Base-by-base conservation (phyloP, 2,329 filamentous ascomycete species). In the Penicillium italicum region DNA sequence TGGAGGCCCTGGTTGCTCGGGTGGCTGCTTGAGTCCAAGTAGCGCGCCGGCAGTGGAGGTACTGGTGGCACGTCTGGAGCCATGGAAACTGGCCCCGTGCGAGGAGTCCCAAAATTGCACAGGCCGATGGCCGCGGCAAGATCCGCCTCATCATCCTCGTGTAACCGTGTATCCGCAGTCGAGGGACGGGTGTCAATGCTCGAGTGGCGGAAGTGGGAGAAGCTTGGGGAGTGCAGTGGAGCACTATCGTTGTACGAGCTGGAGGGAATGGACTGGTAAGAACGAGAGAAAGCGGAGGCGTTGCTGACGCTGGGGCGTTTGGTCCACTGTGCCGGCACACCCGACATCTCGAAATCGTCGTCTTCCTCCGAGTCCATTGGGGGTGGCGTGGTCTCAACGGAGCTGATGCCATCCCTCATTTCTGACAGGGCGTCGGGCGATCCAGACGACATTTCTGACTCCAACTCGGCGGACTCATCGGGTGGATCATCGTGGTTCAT, bases 361-460 rank as follows among this genome's bases (percentile, higher is more conserved):
- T 72, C 68, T 48, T 72, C 69, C 51, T 83, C 81, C 55, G 93
- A 89, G 59, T 81, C 77, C 65, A 87, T 85, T 20, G 93, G 93
- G 50, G 93, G 92, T 43, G 94, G 94, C 16, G 93, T 97, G 45
- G 92, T 97, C 71, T 96, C 91, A 37, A 88, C 86, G 50, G 93
- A 97, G 78, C 91, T 96, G 68, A 86, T 82, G 51, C 85, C 84
- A 65, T 87, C 86, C 50, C 83, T 85, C 55, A 81, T 72, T 61
- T 93, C 91, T 26, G 90, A 95, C 50, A 91, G 96, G 20, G 88
- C 89, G 22, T 86, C 86, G 3, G 92, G 91, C 20, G 92, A 96
- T 22, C 83, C 82, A 33, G 90, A 94, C 34, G 91, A 93, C 50
- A 86, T 80, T 69, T 96, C 91, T 74, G 90, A 95, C 59, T 86